Evolutionary conservation across 1,284 basidiomycete genomes (phyloP), one percentile per base, ranked within the genome.

Genomic region (Melampsora larici-populina): DNA sequence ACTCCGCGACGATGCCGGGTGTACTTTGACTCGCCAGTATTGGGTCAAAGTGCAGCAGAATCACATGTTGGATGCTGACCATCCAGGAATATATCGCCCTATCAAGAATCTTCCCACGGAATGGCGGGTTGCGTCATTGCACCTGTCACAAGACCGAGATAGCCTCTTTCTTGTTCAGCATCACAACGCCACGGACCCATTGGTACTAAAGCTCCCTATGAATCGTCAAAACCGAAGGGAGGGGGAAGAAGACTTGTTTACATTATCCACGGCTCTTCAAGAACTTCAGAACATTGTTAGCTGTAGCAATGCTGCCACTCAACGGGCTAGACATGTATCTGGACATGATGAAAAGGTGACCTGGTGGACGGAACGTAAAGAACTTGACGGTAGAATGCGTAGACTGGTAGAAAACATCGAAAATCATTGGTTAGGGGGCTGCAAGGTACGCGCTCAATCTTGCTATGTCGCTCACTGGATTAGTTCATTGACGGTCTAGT

Each of bases 351-450:
- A 78, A 48, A 76, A 81, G 5, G 70, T 77, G 18, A 87, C 86
- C 1, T 98, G 96, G 96, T 99, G 96, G 96, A 89, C 88, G 51
- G 87, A 90, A 70, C 87, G 94, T 15, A 86, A 87, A 62, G 87
- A 87, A 36, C 87, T 99, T 40, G 95, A 99, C 82, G 86, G 86
- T 67, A 87, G 93, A 36, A 84, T 99, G 82, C 86, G 89, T 68
- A 88, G 89, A 48, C 85, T 99, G 11, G 85, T 97, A 36, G 89
- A 89, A 79, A 92, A 90, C 79, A 90, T 99, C 49, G 96, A 99
- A 83, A 93, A 92, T 81, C 93, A 91, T 81, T 99, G 97, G 97
- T 87, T 99, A 2, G 96, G 97, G 1, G 94, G 91, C 29, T 98
- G 97, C 88, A 98, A 98, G 88, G 94, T 93, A 69, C 49, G 86